Evolutionary conservation across 495 filamentous ascomycete genomes (phyloP).

Genomic region (Xylona heveae): DNA sequence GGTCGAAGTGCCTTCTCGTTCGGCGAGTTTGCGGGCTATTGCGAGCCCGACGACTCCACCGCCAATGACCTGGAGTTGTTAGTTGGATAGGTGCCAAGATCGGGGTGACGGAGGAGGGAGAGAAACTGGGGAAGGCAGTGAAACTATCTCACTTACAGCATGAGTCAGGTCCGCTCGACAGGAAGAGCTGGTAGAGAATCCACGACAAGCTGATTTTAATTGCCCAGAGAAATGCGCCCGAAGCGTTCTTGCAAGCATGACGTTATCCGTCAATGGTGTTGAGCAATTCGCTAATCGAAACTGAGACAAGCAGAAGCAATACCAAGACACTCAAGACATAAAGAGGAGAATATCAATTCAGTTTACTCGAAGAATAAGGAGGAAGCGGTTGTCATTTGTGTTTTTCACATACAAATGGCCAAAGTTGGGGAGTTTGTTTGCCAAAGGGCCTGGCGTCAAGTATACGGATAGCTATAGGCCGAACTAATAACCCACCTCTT

Average conservation of each 20-base stretch:
- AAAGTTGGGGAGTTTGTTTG: too few species aligned
- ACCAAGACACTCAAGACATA: too few species aligned
- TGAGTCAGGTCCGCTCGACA: slow-evolving; percentile 5
- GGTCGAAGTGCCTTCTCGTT: slow-evolving; percentile 37
- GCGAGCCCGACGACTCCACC: slow-evolving; percentile 82
- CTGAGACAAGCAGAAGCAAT: not conserved
- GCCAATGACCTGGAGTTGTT: slow-evolving; percentile 45
- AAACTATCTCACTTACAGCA: slow-evolving; percentile 6
- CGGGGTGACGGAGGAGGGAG: not conserved
- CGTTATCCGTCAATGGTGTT: not conserved
- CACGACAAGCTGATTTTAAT: not conserved
- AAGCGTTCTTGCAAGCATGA: not conserved
- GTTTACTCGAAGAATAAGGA: too few species aligned
- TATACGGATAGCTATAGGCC: too few species aligned
- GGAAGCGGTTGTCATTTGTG: too few species aligned
- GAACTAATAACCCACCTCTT: too few species aligned
- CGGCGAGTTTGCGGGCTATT: slow-evolving; percentile 58
- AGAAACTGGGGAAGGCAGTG: too few species aligned
- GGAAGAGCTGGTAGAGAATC: not conserved
- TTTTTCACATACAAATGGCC: too few species aligned
- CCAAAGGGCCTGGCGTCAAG: too few species aligned
- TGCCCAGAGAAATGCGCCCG: not conserved
- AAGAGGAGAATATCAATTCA: too few species aligned
- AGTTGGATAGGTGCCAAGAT: not conserved
- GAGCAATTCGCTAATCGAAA: not conserved